phyloP scores from a whole-genome alignment of 2,329 filamentous ascomycete genomes.

The Penicillium sp. region DNA sequence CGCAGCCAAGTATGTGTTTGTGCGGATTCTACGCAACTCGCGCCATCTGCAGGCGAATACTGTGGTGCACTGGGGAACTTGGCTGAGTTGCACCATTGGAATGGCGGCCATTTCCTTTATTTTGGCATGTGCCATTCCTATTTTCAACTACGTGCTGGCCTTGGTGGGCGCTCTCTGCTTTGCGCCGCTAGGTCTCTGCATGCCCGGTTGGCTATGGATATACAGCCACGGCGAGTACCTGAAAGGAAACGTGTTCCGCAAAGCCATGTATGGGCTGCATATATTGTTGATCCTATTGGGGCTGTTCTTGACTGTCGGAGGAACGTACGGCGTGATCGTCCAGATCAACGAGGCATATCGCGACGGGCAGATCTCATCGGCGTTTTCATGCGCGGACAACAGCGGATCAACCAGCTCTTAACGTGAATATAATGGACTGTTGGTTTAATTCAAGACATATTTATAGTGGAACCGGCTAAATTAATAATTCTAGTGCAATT shows the following conservation, averaged over 20 bases:
- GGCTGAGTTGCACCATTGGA: constrained; percentile 46
- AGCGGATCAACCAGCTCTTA: constrained; percentile 9
- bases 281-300: constrained; percentile 44
- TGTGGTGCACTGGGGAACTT: constrained; percentile 49
- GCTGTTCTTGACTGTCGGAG: constrained; percentile 47
- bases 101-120: constrained; percentile 48
- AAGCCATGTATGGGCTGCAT: constrained; percentile 41
- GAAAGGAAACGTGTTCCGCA: constrained; percentile 34
- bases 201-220: constrained; percentile 51
- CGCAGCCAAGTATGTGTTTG: constrained; percentile 54
- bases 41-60: constrained; percentile 52
- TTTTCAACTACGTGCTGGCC: constrained; percentile 52
- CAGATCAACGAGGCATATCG: constrained; percentile 20
- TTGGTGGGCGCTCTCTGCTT: constrained; percentile 50
- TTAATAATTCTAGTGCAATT: neutral
- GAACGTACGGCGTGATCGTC: constrained; percentile 32
- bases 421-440: neutral
- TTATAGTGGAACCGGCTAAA: neutral
- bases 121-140: constrained; percentile 52
- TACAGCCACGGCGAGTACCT: constrained; percentile 46
- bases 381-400: constrained; percentile 20
- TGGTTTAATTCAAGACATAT: too few relatives aligned
- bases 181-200: constrained; percentile 47
- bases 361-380: constrained; percentile 16
- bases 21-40: constrained; percentile 51